Base-by-base conservation (phyloP, 495 filamentous ascomycete species). In the Neurospora tetraspora region DNA sequence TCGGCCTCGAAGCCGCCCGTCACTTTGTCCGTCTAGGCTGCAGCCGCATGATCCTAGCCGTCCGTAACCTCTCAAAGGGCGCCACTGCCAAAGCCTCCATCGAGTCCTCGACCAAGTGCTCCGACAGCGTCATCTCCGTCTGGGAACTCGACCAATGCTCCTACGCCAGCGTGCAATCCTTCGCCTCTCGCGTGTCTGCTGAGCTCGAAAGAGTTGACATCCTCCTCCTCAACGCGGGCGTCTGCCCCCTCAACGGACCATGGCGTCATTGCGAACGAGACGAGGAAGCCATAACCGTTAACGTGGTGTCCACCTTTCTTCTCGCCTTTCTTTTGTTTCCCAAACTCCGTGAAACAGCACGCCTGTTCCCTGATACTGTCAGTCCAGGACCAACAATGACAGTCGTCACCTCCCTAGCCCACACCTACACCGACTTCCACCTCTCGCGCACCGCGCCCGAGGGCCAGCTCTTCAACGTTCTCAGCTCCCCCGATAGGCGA, bases 271-370 rank as follows among this genome's bases (percentile, higher is more conserved):
- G 69, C 8, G 61, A 86, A 69, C 82, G 80, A 7, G 78, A 85
- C 27, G 85, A 88, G 76, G 74, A 73, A 11, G 79, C 74, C 2
- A 81, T 90, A 45, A 86, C 86, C 0, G 85, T 89, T 37, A 91
- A 91, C 70, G 83, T 87, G 16, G 77, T 88, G 73, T 82, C 78
- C 38, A 87, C 82, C 0, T 73, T 85, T 14, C 79, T 88, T 0
- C 78, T 88, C 1, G 83, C 75, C 2, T 72, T 85, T 0, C 81
- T 86, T 0, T 71, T 88, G 16, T 79, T 87, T 18, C 84, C 83
- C 1, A 78, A 79, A 16, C 74, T 86, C 4, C 75, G 77, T 23
- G 76, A 80, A 0, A 82, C 82, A 1, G 79, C 77, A 31, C 39
- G 23, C 4, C 14, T 36, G 5, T 20, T 43, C 68, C 59, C 70